phyloP scores from a whole-genome alignment of 257 asterid species.

The Plectranthus barbatus region DNA sequence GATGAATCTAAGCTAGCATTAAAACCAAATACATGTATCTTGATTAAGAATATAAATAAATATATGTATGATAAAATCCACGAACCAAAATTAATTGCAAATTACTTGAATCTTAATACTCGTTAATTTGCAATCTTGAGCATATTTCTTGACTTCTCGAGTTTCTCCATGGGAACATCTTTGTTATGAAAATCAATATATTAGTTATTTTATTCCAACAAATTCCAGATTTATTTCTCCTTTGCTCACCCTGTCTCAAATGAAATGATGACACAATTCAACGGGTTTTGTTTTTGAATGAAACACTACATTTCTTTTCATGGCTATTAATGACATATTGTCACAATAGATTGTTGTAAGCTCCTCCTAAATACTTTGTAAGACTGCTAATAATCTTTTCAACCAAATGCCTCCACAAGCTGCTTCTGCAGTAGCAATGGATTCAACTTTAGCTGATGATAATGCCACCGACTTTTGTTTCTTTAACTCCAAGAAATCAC shows the following conservation, averaged over 20 bases:
- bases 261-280: neutral
- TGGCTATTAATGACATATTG: neutral
- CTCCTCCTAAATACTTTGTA: neutral
- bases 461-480: neutral
- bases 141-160: too few relatives aligned
- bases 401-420: neutral
- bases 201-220: neutral
- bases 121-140: too few relatives aligned
- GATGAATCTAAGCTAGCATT: too few relatives aligned
- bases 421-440: neutral
- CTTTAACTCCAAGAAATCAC: neutral
- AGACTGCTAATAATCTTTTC: too few relatives aligned
- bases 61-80: too few relatives aligned
- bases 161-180: neutral
- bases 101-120: too few relatives aligned
- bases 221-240: neutral
- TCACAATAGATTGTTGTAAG: neutral
- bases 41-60: too few relatives aligned
- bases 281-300: neutral
- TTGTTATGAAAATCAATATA: neutral
- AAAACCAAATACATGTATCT: too few relatives aligned
- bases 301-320: neutral
- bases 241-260: neutral
- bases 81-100: too few relatives aligned
- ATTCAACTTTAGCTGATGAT: neutral